Evolutionary conservation across 2,329 filamentous ascomycete species (phyloP), one percentile per base, ranked within the genome.

Genomic region (Colletotrichum kahawae): DNA sequence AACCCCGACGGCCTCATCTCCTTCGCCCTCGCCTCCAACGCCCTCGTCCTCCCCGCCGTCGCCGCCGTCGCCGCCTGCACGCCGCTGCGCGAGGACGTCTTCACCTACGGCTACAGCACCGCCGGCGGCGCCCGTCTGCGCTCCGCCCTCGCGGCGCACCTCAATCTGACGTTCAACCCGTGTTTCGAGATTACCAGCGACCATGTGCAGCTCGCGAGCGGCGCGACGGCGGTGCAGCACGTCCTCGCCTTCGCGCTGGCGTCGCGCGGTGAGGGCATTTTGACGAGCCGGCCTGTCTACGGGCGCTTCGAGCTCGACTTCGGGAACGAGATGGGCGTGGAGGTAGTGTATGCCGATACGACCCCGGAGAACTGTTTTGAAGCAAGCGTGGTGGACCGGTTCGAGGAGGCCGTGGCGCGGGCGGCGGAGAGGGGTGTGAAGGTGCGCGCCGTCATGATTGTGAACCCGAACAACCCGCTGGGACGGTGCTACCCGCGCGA

Each of bases 381-480:
- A 72, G 86, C 86, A 1, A 74, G 79, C 5, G 86, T 86, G 2
- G 83, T 90, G 0, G 80, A 81, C 5, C 83, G 82, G 38, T 90
- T 89, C 62, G 88, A 90, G 77, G 78, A 84, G 14, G 85, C 87
- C 1, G 70, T 85, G 60, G 64, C 85, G 7, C 70, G 82, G 6
- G 81, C 83, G 1, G 82, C 82, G 13, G 77, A 81, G 2, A 78
- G 77, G 0, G 87, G 87, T 0, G 80, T 85, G 5, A 81, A 79
- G 14, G 83, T 90, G 51, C 83, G 82, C 64, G 88, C 85, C 1
- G 67, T 92, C 43, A 83, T 91, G 78, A 84, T 91, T 3, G 87
- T 88, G 65, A 88, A 90, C 70, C 88, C 88, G 4, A 85, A 90
- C 68, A 91, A 91, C 66, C 89, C 89, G 0, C 83, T 90, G 0